Percentiles rank a stretch among this genome's conserved stretches.
phyloP scores from a whole-genome alignment of 768 basidiomycete genomes.

The Agaricus bisporus region DNA sequence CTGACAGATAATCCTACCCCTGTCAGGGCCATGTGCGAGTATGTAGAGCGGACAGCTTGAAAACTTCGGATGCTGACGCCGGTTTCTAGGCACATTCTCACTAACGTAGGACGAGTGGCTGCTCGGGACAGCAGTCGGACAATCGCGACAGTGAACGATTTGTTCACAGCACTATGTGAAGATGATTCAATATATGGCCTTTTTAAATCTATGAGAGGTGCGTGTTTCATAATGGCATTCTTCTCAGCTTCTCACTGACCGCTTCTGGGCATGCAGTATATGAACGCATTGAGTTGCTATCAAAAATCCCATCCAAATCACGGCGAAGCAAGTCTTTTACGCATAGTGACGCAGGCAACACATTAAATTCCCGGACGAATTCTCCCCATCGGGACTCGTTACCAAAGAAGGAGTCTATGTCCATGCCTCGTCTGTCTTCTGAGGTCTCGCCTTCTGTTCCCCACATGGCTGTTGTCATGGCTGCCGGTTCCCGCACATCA shows the following conservation, averaged over 20 bases:
- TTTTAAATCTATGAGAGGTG: slow-evolving; percentile 85
- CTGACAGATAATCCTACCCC: slow-evolving; percentile 20
- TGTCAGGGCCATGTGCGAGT: slow-evolving; percentile 83
- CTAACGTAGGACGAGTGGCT: slow-evolving; percentile 78
- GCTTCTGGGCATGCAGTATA: slow-evolving; percentile 46
- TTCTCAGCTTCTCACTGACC: slow-evolving; percentile 8
- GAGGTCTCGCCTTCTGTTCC: slow-evolving; percentile 27
- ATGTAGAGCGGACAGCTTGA: slow-evolving; percentile 28
- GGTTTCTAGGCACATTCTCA: slow-evolving; percentile 65
- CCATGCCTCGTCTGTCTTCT: slow-evolving; percentile 28
- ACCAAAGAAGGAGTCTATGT: slow-evolving; percentile 24
- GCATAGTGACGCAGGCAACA: slow-evolving; percentile 37
- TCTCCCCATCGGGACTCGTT: slow-evolving; percentile 39
- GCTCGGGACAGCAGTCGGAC: slow-evolving; percentile 81
- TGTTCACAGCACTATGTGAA: slow-evolving; percentile 86
- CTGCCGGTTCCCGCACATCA: slow-evolving; percentile 44
- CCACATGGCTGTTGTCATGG: slow-evolving; percentile 15
- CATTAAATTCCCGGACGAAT: slow-evolving; percentile 36
- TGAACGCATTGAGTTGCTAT: slow-evolving; percentile 68
- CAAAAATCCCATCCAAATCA: slow-evolving; percentile 43
- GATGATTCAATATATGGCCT: slow-evolving; percentile 81
- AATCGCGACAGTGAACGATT: slow-evolving; percentile 68
- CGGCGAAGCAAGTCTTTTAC: slow-evolving; percentile 68
- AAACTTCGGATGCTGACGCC: slow-evolving; percentile 4
- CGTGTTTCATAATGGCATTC: slow-evolving; percentile 20